phyloP scores from a whole-genome alignment of 1,284 basidiomycete genomes.

The Melampsora abietis-canadensis region DNA sequence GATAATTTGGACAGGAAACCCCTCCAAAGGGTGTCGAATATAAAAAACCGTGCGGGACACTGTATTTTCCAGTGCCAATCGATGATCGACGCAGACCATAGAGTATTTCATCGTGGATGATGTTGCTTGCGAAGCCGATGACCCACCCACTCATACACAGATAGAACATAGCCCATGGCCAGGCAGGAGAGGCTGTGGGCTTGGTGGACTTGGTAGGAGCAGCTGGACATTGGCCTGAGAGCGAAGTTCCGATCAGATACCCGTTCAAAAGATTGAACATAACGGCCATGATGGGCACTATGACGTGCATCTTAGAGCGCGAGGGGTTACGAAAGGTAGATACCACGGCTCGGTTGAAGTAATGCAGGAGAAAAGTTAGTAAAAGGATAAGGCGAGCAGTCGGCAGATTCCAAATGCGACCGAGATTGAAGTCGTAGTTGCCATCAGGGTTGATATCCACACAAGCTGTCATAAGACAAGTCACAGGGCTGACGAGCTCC shows the following conservation, averaged over 20 bases:
- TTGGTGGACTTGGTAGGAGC: constrained; percentile 39
- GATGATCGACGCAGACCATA: constrained; percentile 62
- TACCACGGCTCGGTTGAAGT: constrained; percentile 75
- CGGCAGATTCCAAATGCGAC: constrained; percentile 33
- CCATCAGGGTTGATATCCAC: constrained; percentile 48
- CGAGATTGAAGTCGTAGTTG: constrained; percentile 44
- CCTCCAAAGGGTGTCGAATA: constrained; percentile 59
- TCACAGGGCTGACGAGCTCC: constrained; percentile 73
- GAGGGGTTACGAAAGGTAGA: constrained; percentile 77
- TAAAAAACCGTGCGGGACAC: constrained; percentile 74
- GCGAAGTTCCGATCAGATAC: constrained; percentile 65
- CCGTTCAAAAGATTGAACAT: constrained; percentile 74
- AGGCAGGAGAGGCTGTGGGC: constrained; percentile 48
- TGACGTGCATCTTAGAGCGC: constrained; percentile 71
- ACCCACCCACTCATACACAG: constrained; percentile 66
- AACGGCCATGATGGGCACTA: constrained; percentile 62
- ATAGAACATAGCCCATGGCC: constrained; percentile 59
- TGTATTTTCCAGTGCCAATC: constrained; percentile 62
- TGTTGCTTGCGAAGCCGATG: constrained; percentile 70
- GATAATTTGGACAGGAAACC: constrained; percentile 88
- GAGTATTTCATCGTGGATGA: constrained; percentile 82
- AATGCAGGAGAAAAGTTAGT: constrained; percentile 69
- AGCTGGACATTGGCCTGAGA: constrained; percentile 46
- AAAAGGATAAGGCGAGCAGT: constrained; percentile 62
- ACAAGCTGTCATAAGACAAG: constrained; percentile 58